A percentile compares a stretch with the other conserved stretches of the same genome.
These are phyloP conservation scores for Apiospora malaysiana DNA, from an alignment of 2,329 filamentous ascomycete species.

Conservation along the genomic window DNA sequence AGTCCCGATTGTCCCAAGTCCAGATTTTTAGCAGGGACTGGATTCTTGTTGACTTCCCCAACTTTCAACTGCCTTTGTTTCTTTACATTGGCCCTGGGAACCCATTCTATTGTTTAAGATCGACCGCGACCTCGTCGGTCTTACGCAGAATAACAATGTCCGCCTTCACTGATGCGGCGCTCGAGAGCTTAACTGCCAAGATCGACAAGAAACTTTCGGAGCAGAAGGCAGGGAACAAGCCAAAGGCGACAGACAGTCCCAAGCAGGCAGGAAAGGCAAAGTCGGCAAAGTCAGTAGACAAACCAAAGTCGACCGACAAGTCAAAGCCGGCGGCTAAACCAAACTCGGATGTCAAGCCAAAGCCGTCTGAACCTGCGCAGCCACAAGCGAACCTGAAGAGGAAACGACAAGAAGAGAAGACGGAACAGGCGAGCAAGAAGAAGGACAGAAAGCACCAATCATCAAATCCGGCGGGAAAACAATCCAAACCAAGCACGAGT, in stretches of 20 bases:
- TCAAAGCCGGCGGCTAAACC: constrained; percentile 30
- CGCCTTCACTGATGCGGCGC: constrained; percentile 55
- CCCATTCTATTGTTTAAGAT: background rate
- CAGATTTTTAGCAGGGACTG: background rate
- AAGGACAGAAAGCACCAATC: constrained; percentile 25
- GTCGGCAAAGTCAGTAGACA: constrained; percentile 32
- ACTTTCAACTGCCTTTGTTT: background rate
- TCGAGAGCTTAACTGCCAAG: constrained; percentile 60
- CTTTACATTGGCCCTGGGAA: background rate
- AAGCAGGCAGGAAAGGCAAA: background rate
- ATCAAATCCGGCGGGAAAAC: constrained; percentile 22
- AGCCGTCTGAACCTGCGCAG: constrained; percentile 28
- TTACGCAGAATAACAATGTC: constrained; percentile 34
- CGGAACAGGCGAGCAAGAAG: constrained; percentile 30
- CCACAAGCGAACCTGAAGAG: constrained; percentile 31
- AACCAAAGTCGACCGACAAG: constrained; percentile 29
- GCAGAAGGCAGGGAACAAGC: constrained; percentile 36
- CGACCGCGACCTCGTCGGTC: background rate
- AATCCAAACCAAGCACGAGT: constrained; percentile 19
- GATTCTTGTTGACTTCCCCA: background rate
- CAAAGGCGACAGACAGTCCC: constrained; percentile 19
- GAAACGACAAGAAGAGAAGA: constrained; percentile 37
- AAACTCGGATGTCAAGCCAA: constrained; percentile 16
- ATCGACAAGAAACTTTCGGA: constrained; percentile 60
- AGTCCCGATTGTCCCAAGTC: constrained; percentile 3